Percentiles rank a stretch among this genome's conserved stretches.
These are phyloP conservation scores for Ceratocystis cacaofunesta DNA, from an alignment of 2,329 filamentous ascomycete species.

Conservation along the genomic window DNA sequence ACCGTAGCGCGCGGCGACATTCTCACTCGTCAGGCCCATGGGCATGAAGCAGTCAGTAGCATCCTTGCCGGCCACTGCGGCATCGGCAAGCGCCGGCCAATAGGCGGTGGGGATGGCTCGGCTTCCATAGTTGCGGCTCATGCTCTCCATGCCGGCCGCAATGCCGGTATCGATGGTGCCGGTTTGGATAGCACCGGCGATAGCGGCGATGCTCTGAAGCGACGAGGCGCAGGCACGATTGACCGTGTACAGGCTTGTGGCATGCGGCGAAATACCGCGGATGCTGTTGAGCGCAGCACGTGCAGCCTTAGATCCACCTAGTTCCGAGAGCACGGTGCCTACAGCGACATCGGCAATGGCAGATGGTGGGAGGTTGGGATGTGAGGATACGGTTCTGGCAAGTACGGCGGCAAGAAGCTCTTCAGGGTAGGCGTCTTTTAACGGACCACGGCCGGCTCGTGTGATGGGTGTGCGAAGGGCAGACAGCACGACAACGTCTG, in stretches of 20 bases:
- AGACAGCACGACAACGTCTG: conserved; percentile 85
- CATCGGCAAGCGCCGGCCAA: conserved; percentile 52
- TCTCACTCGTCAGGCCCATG: conserved; percentile 85
- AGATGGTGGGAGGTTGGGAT: conserved; percentile 55
- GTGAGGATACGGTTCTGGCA: conserved; percentile 33
- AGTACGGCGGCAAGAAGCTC: conserved; percentile 71
- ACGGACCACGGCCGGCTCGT: conserved; percentile 78
- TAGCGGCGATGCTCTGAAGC: conserved; percentile 58
- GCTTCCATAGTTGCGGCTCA: conserved; percentile 80
- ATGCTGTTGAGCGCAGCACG: conserved; percentile 83
- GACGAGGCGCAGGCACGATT: conserved; percentile 77
- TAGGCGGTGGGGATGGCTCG: conserved; percentile 70
- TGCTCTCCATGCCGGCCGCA: conserved; percentile 87
- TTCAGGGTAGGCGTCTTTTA: conserved; percentile 89
- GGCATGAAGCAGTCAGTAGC: conserved; percentile 81
- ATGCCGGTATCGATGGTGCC: conserved; percentile 62
- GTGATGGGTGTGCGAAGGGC: conserved; percentile 77
- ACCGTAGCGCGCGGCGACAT: conserved; percentile 64
- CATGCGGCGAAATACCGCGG: conserved; percentile 46
- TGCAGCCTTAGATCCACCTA: conserved; percentile 78
- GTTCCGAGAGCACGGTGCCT: conserved; percentile 78
- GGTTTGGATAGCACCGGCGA: conserved; percentile 61
- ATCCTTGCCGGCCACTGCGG: conserved; percentile 47
- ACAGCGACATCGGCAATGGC: conserved; percentile 52
- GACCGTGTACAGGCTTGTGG: conserved; percentile 67